Evolutionary conservation across 2,329 filamentous ascomycete genomes (phyloP).

Genomic region (Ophiostoma sp.): DNA sequence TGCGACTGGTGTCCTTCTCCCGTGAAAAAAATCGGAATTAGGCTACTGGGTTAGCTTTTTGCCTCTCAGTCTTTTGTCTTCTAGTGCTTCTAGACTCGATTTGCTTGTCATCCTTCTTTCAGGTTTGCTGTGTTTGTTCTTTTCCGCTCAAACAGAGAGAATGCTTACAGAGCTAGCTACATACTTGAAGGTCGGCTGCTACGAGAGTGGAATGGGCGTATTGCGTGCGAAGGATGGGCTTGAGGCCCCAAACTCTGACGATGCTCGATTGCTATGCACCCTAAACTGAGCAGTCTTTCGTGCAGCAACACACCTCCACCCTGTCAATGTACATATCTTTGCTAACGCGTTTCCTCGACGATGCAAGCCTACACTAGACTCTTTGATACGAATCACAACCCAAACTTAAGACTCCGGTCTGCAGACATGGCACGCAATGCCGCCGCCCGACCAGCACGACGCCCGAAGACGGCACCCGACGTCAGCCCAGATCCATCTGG

Average conservation of each 20-base stretch:
- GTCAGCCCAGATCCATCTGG: conserved; percentile 50
- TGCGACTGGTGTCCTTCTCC: no score
- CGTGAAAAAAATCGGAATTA: background rate
- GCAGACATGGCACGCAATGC: background rate
- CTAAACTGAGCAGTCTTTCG: no score
- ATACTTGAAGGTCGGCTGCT: no score
- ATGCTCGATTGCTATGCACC: no score
- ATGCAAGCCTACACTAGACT: no score
- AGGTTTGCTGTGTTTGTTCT: background rate
- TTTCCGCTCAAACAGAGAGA: background rate
- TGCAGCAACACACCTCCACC: no score
- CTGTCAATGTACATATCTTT: no score
- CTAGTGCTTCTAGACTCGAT: background rate
- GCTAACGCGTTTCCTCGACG: no score
- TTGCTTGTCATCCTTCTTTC: background rate
- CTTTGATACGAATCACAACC: background rate
- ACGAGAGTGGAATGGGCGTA: no score
- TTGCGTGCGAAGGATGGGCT: no score
- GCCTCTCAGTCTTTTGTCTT: background rate
- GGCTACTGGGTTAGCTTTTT: conserved; percentile 3
- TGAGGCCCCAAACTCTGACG: no score
- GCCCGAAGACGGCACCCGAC: background rate
- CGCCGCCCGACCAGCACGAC: background rate
- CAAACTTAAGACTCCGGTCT: background rate
- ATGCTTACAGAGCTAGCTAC: no score